Evolutionary conservation across 2,329 filamentous ascomycete genomes (phyloP).

Genomic region (Huntiella abstrusa): DNA sequence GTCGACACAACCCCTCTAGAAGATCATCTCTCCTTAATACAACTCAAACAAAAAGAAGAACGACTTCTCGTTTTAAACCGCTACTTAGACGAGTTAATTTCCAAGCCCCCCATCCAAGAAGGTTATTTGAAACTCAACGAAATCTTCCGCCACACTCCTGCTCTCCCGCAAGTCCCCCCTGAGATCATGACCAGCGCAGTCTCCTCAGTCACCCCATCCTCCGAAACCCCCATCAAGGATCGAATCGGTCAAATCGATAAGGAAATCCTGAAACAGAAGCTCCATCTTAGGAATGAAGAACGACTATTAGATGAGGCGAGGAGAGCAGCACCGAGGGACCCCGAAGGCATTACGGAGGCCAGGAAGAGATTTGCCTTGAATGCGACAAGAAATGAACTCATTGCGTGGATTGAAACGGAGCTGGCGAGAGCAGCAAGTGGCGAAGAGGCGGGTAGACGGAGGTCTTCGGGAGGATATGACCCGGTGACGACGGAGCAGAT

Average conservation of each 20-base stretch:
- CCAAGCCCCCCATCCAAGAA: constrained; percentile 31
- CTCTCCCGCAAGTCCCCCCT: constrained; percentile 32
- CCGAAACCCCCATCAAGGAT: constrained; percentile 8
- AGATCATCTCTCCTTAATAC: constrained; percentile 32
- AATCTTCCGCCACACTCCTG: constrained; percentile 25
- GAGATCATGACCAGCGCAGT: constrained; percentile 30
- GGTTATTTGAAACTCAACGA: constrained; percentile 30
- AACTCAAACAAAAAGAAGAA: constrained; percentile 32
- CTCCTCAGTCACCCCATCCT: not conserved
- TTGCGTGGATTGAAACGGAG: constrained; percentile 46
- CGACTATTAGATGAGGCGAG: constrained; percentile 31
- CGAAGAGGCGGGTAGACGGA: not conserved
- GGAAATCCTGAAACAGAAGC: constrained; percentile 36
- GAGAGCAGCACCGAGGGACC: constrained; percentile 19
- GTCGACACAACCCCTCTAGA: constrained; percentile 18
- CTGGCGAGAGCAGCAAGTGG: constrained; percentile 17
- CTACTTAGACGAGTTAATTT: constrained; percentile 30
- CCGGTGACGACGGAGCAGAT: constrained; percentile 9
- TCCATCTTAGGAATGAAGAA: constrained; percentile 37
- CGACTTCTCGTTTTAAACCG: constrained; percentile 30
- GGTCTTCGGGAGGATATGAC: constrained; percentile 6
- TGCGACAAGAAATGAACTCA: constrained; percentile 38
- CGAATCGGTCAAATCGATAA: constrained; percentile 26
- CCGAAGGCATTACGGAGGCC: constrained; percentile 14
- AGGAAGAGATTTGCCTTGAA: constrained; percentile 34